Conservation (phyloP, 164 flowering plant species). For the Macadamia tetraphylla region DNA sequence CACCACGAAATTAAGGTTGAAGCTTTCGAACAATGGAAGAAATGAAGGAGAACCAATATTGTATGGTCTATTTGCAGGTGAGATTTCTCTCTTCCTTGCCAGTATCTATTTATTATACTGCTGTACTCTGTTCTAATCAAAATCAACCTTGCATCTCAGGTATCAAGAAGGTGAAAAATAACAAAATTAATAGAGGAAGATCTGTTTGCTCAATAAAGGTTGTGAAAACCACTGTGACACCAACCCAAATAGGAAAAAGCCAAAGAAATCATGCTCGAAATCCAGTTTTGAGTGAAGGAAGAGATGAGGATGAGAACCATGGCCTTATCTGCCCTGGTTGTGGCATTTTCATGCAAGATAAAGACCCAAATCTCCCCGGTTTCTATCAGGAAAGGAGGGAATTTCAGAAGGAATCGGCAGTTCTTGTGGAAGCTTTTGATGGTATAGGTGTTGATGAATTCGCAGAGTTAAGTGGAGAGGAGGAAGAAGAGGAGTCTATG, state of each 20-base stretch:
- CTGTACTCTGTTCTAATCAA: neutral
- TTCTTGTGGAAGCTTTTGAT: constrained; percentile 12
- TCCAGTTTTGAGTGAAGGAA: constrained; percentile 70
- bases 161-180: constrained; percentile 1
- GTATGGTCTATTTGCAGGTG: neutral
- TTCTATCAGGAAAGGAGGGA: constrained; percentile 50
- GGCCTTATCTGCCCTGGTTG: constrained; percentile 91
- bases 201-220: constrained; percentile 21
- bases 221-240: constrained; percentile 13
- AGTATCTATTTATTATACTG: neutral
- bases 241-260: constrained; percentile 12
- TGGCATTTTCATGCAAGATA: constrained; percentile 91
- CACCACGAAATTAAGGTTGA: constrained; percentile 1
- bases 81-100: neutral
- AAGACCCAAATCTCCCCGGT: constrained; percentile 81
- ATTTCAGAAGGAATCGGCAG: constrained; percentile 6
- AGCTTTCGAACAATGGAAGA: constrained; percentile 6
- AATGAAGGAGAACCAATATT: neutral
- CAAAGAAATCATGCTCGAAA: constrained; percentile 22
- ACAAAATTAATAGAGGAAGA: constrained; percentile 4
- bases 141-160: constrained; percentile 3
- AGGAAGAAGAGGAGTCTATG: constrained; percentile 19
- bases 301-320: constrained; percentile 66
- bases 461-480: constrained; percentile 16
- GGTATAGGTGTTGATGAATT: constrained; percentile 16